A percentile compares a stretch with the other conserved stretches of the same genome.
phyloP scores from a whole-genome alignment of 495 filamentous ascomycete genomes.

The Astrothelium subdiscretum region DNA sequence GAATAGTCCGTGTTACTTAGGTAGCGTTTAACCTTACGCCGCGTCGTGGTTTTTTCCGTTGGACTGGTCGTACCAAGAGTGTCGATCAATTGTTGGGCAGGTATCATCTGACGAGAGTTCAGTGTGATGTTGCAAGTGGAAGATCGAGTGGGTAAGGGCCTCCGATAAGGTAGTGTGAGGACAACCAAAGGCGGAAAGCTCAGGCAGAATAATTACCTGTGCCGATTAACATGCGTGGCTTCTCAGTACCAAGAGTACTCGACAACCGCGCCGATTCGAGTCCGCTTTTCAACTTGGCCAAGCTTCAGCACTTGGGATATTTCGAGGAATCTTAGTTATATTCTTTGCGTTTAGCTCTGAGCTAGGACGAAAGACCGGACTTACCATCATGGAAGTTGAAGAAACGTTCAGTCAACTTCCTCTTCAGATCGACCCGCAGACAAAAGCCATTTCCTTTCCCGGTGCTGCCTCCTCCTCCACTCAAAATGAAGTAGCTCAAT shows the following conservation, averaged over 20 bases:
- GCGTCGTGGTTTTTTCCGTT: too few species aligned
- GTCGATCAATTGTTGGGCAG: background rate
- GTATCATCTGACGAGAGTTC: background rate
- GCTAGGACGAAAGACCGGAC: background rate
- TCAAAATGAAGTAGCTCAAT: conserved; percentile 20
- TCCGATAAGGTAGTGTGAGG: too few species aligned
- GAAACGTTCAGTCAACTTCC: conserved; percentile 80
- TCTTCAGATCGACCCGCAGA: conserved; percentile 61
- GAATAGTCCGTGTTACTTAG: too few species aligned
- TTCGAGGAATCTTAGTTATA: too few species aligned
- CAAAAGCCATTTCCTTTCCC: conserved; percentile 45
- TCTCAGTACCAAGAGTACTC: background rate
- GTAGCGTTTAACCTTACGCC: too few species aligned
- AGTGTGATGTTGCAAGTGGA: background rate
- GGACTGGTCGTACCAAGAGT: too few species aligned
- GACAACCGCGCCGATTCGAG: background rate
- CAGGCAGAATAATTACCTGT: background rate
- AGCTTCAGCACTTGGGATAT: too few species aligned
- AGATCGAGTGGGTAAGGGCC: too few species aligned
- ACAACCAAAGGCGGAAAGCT: background rate
- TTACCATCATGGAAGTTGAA: background rate
- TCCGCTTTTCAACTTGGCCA: too few species aligned
- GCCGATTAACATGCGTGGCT: background rate
- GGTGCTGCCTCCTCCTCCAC: conserved; percentile 17
- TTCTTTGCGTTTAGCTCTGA: too few species aligned